phyloP scores from a whole-genome alignment of 108 stramenopile genomes.

The Epipyxis sp. region DNA sequence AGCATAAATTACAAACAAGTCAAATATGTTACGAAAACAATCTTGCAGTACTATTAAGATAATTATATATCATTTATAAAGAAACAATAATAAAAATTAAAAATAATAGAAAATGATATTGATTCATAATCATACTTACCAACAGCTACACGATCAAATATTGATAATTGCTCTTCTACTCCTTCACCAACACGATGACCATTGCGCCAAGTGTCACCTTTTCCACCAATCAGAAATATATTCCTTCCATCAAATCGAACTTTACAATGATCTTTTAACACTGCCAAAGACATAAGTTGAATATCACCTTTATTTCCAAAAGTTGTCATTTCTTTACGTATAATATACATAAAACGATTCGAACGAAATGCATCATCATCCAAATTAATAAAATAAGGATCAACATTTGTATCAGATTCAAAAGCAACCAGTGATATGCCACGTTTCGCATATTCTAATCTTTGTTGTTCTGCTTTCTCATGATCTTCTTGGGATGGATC shows the following conservation, averaged over 20 bases:
- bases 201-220: constrained; percentile 54
- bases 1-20: too few species aligned
- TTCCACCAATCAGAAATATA: constrained; percentile 37
- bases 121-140: too few species aligned
- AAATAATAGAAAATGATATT: too few species aligned
- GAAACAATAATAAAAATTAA: too few species aligned
- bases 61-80: too few species aligned
- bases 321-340: constrained; percentile 44
- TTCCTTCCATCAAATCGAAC: constrained; percentile 42
- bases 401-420: background rate
- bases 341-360: constrained; percentile 57
- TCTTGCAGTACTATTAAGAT: too few species aligned
- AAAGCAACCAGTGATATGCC: constrained; percentile 17
- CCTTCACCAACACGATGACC: constrained; percentile 50
- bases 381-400: constrained; percentile 41
- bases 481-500: background rate
- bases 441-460: constrained; percentile 22
- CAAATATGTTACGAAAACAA: too few species aligned
- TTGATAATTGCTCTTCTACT: constrained; percentile 1
- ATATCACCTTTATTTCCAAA: constrained; percentile 58
- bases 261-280: constrained; percentile 44
- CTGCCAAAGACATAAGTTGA: constrained; percentile 55
- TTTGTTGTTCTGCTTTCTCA: constrained; percentile 18
- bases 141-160: constrained; percentile 24
- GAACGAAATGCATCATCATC: constrained; percentile 62